Evolutionary conservation across 768 basidiomycete species (phyloP), one percentile per base, ranked within the genome.

Genomic region (Boletus pseudopeckii): DNA sequence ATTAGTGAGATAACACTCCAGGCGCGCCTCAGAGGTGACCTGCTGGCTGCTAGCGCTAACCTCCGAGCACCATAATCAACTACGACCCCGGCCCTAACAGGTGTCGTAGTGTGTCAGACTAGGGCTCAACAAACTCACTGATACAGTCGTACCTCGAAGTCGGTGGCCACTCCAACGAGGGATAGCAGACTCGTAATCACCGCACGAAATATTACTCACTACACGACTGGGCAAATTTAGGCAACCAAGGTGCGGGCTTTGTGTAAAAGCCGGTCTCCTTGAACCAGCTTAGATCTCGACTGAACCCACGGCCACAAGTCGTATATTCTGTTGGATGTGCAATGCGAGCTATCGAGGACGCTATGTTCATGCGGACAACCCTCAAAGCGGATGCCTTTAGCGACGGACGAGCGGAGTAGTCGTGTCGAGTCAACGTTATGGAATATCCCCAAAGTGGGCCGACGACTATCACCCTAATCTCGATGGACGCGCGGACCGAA

Each of bases 361-460:
- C 28, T 39, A 62, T 53, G 34, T 62, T 66, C 57, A 57, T 50
- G 20, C 64, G 64, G 17, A 65, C 58, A 45, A 52, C 44, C 65
- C 61, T 67, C 48, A 9, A 32, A 39, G 10, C 1, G 45, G 26
- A 43, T 32, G 11, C n/a, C 3, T 40, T 58, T 1, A 64, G n/a
- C 22, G 11, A 40, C 24, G 18, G 40, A 36, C 9, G 18, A 18
- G 20, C 9, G 15, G 42, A 43, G 26, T 30, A 40, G 15, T 18
- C n/a, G 2, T 15, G 22, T 28, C 40, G 45, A 20, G 28, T 37
- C 30, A 62, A 28, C 24, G 36, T 17, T 7, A 47, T 13, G n/a
- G 28, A 5, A 43, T 54, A 57, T 3, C 55, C 33, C 62, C 62
- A 64, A 47, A 59, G 46, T 36, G n/a, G n/a, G n/a, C 57, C 54